phyloP scores from a whole-genome alignment of 805 yeast genomes.

The Pichia kluyveri region DNA sequence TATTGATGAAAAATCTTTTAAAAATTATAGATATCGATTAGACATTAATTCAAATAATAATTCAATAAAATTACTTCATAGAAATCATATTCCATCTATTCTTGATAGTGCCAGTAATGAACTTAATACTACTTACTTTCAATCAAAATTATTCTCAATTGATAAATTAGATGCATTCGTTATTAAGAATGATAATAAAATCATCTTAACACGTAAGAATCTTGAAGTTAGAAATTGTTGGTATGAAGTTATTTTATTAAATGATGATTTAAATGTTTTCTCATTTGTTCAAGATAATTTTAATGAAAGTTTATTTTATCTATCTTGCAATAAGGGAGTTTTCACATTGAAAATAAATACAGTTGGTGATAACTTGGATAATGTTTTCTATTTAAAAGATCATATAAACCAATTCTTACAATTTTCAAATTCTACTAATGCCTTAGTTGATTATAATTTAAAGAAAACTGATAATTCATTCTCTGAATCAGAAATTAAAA shows the following conservation, averaged over 20 bases:
- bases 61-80: not conserved
- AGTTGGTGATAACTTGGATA: not conserved
- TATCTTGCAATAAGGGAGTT: conserved; percentile 53
- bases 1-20: not conserved
- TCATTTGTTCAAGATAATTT: conserved; percentile 40
- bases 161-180: not conserved
- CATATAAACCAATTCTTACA: conserved; percentile 82
- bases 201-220: conserved; percentile 55
- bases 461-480: conserved; percentile 31
- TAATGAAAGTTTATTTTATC: conserved; percentile 5
- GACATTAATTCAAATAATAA: not conserved
- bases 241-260: conserved; percentile 72
- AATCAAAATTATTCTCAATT: not conserved
- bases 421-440: conserved; percentile 28
- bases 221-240: conserved; percentile 29
- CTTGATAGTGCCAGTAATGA: too few species aligned
- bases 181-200: conserved; percentile 9
- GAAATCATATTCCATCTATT: not conserved
- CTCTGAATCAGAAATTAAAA: conserved; percentile 35
- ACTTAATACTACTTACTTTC: too few species aligned
- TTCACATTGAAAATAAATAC: conserved; percentile 26
- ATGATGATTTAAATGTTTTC: conserved; percentile 40
- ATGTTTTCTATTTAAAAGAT: conserved; percentile 41
- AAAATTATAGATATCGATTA: not conserved
- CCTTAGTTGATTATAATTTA: conserved; percentile 16